Percentiles rank a stretch among this genome's conserved stretches.
Conservation (phyloP, 2,329 filamentous ascomycete genomes). For the Emmonsiellopsis sp. region DNA sequence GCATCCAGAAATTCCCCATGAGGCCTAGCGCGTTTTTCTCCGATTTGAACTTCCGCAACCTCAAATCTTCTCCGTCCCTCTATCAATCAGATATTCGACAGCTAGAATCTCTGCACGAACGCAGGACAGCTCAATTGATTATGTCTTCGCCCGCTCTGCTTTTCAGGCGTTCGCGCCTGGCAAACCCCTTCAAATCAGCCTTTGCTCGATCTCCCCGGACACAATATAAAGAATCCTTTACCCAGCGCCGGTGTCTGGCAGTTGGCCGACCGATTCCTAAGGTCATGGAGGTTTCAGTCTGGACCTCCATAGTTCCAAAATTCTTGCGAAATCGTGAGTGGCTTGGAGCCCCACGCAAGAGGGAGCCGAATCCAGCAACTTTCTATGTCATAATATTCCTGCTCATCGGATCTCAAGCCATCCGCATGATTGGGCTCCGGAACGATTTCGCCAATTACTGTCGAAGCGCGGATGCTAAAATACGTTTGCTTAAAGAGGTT, state of each 20-base stretch:
- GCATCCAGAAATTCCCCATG: background rate
- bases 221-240: background rate
- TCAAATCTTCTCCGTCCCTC: too few relatives aligned
- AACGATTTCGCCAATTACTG: constrained; percentile 65
- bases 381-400: constrained; percentile 76
- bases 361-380: constrained; percentile 70
- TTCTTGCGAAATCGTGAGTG: constrained; percentile 31
- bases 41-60: background rate
- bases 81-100: background rate
- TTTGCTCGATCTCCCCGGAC: background rate
- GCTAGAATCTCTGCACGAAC: background rate
- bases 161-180: background rate
- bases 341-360: constrained; percentile 34
- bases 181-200: constrained; percentile 10
- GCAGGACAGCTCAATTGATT: background rate
- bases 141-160: constrained; percentile 1
- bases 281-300: constrained; percentile 53
- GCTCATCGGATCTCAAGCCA: constrained; percentile 89
- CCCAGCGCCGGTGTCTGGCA: constrained; percentile 17
- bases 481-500: constrained; percentile 62
- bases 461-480: constrained; percentile 69
- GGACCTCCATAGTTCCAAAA: constrained; percentile 62
- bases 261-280: constrained; percentile 33
- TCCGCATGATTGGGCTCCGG: constrained; percentile 77
- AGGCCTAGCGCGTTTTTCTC: background rate